A percentile compares a stretch with the other conserved stretches of the same genome.
Evolutionary conservation across 1,139 yeast genomes (phyloP).

Genomic region (Sugiyamaella sp.): DNA sequence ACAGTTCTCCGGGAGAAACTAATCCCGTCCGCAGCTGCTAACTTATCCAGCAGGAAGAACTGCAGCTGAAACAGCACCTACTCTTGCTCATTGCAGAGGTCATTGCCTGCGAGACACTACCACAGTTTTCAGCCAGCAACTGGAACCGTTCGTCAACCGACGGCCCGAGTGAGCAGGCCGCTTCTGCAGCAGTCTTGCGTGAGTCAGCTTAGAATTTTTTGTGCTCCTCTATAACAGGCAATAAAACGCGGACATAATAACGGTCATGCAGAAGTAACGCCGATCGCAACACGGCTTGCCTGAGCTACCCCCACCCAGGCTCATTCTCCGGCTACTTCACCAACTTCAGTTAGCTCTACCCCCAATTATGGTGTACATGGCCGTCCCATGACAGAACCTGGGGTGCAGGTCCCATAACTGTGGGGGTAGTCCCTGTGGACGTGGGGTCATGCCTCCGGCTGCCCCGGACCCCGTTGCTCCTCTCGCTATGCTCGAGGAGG

Average conservation of each 20-base stretch:
- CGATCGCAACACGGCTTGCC: background rate
- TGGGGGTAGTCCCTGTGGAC: background rate
- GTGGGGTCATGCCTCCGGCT: background rate
- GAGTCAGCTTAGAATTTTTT: background rate
- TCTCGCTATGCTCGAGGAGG: background rate
- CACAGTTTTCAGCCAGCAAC: too few species aligned
- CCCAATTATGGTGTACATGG: background rate
- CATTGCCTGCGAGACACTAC: too few species aligned
- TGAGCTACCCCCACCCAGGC: background rate
- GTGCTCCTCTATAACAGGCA: background rate
- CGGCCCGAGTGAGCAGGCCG: background rate
- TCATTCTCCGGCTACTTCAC: background rate
- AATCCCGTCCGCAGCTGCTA: too few species aligned
- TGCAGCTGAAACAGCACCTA: too few species aligned
- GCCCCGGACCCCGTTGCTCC: constrained; percentile 1
- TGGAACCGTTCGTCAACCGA: too few species aligned
- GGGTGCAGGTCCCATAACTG: background rate
- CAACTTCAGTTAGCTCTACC: too few species aligned
- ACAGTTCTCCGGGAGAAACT: too few species aligned
- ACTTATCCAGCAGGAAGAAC: too few species aligned
- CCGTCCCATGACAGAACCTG: background rate
- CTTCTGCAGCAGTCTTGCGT: background rate
- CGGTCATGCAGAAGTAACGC: background rate
- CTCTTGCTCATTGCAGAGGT: too few species aligned
- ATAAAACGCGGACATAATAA: background rate